These are phyloP conservation scores for Amborella trichopoda DNA, from an alignment of 164 flowering plant species.

Conservation along the genomic window DNA sequence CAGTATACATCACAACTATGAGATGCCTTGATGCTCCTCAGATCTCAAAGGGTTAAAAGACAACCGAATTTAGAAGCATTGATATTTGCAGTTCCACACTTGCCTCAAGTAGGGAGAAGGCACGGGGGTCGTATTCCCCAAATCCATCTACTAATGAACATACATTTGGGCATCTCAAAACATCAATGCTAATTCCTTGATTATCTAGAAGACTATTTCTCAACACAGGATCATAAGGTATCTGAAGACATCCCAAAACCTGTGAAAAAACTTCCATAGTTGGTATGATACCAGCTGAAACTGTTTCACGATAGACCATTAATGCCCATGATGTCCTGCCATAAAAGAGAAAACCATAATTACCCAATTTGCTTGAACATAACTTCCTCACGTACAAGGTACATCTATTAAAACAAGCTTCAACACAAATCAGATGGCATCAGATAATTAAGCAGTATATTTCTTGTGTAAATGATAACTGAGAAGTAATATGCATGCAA, in stretches of 20 bases:
- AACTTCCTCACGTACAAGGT: too few species aligned
- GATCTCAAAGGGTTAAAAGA: background rate
- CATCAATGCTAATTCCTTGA: conserved; percentile 33
- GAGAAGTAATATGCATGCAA: too few species aligned
- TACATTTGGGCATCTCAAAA: conserved; percentile 37
- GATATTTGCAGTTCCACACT: conserved; percentile 9
- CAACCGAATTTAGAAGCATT: background rate
- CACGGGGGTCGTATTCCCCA: conserved; percentile 86
- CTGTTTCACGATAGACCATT: conserved; percentile 56
- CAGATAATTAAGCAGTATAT: too few species aligned
- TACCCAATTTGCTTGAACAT: too few species aligned
- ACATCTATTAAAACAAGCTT: too few species aligned
- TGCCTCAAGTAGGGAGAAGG: conserved; percentile 84
- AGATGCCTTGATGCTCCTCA: background rate
- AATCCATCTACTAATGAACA: conserved; percentile 75
- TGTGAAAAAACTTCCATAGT: conserved; percentile 53
- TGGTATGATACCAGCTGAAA: conserved; percentile 45
- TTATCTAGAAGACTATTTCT: conserved; percentile 50
- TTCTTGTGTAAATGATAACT: too few species aligned
- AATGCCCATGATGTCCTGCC: conserved; percentile 75
- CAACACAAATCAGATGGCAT: too few species aligned
- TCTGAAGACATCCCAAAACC: conserved; percentile 73
- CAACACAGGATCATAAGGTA: conserved; percentile 54
- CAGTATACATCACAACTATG: background rate
- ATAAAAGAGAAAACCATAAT: conserved; percentile 6